Base-by-base conservation (phyloP, 768 basidiomycete genomes). In the Russula lepida region DNA sequence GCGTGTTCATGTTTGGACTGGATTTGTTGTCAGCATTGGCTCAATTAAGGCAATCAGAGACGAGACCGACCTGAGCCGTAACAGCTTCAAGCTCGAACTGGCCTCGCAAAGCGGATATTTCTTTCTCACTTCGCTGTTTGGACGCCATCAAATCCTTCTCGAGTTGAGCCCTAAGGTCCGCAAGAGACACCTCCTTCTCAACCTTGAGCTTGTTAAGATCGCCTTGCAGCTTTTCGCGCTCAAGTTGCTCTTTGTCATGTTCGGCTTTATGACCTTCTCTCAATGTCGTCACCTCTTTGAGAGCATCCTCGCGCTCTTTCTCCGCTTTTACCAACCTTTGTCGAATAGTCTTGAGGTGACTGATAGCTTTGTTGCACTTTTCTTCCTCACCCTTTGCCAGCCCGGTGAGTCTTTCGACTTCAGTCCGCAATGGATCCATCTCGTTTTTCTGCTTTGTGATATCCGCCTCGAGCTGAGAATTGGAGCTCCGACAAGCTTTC, bases 311-410 rank as follows among this genome's bases (percentile, higher is more conserved):
- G 67, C 83, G 83, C 25, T 95, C 93, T 76, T 93, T 94, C 74
- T 98, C 95, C 6, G 92, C 86, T 70, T 93, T 98, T 30, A 98
- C 92, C n/a, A 95, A 76, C 72, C 98, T 99, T 74, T 93, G 87
- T 58, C 97, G 77, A n/a, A 98, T 91, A 1, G 93, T 93, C 74
- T 98, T 98, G 59, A 99, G 77, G 28, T 98, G 75, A 54, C 85
- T 88, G 65, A 98, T 88, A 0, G 95, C 95, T 69, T 98, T 99
- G 21, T 85, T 83, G 13, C 95, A 84, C 74, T 99, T 98, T 74
- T 99, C 97, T 72, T 98, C 97, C 70, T 98, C 97, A 63, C 98
- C 95, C 71, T 91, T 97, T 6, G 84, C 86, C 11, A 77, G 58
- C 21, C 75, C 76, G 64, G 84, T 85, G 3, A 80, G 74, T 48